Percentiles rank a stretch among this genome's conserved stretches.
Evolutionary conservation across 805 yeast genomes (phyloP).

Genomic region (Candida pseudoglaebosa): DNA sequence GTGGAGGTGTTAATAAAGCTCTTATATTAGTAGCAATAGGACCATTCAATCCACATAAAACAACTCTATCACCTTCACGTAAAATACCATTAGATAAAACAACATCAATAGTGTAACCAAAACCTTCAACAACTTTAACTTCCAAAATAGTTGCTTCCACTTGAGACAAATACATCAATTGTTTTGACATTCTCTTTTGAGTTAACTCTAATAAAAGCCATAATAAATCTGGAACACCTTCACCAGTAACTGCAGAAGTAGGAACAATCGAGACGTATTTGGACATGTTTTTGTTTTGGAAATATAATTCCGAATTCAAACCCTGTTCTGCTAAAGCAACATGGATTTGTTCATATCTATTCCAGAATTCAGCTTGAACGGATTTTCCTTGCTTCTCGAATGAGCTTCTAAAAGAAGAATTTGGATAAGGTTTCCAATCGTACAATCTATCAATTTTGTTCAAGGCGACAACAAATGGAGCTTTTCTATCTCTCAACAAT

Average conservation of each 20-base stretch:
- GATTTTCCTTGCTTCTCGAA: constrained; percentile 75
- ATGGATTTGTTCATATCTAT: constrained; percentile 78
- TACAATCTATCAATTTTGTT: constrained; percentile 97
- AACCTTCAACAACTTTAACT: constrained; percentile 97
- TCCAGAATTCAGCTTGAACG: constrained; percentile 90
- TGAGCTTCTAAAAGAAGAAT: constrained; percentile 95
- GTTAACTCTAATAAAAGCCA: constrained; percentile 94
- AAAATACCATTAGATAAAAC: constrained; percentile 94
- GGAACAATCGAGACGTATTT: constrained; percentile 96
- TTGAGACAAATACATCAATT: constrained; percentile 89
- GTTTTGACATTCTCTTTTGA: constrained; percentile 98
- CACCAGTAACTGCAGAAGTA: constrained; percentile 98
- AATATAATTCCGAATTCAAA: constrained; percentile 93
- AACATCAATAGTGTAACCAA: constrained; percentile 98
- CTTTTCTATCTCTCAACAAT: constrained; percentile 91
- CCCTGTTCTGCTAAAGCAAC: constrained; percentile 96
- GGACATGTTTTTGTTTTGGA: constrained; percentile 89
- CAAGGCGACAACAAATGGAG: constrained; percentile 95
- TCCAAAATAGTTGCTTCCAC: constrained; percentile 96
- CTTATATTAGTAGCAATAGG: constrained; percentile 96
- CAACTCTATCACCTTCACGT: constrained; percentile 92
- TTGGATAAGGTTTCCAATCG: constrained; percentile 88
- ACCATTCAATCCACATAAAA: constrained; percentile 96
- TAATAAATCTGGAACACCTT: constrained; percentile 98
- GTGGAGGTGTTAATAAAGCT: constrained; percentile 96